Conservation (phyloP, 805 yeast species). For the Candida michaelii region DNA sequence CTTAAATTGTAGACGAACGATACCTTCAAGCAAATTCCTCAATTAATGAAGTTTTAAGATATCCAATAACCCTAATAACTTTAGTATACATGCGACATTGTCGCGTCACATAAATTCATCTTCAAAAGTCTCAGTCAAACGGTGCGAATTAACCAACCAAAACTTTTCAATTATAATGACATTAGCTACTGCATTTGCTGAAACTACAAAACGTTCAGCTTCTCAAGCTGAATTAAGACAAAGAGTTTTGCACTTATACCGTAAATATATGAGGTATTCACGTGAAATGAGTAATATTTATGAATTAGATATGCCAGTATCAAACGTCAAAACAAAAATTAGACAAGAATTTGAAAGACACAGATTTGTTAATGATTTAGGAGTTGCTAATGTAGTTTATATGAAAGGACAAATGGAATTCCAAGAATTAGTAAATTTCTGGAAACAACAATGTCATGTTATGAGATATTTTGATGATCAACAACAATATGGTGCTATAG, state of each 20-base stretch:
- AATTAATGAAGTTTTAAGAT: no score
- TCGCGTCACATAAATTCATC: not conserved
- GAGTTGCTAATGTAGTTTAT: constrained; percentile 64
- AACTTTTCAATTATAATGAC: constrained; percentile 40
- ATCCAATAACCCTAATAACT: not conserved
- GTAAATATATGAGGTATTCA: constrained; percentile 65
- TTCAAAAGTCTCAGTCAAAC: not conserved
- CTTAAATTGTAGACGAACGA: no score
- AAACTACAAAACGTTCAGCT: constrained; percentile 68
- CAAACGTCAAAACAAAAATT: constrained; percentile 75
- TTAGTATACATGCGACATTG: not conserved
- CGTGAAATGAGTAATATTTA: constrained; percentile 61
- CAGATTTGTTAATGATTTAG: constrained; percentile 67
- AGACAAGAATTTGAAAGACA: constrained; percentile 90
- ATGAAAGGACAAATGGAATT: constrained; percentile 90
- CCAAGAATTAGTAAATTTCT: constrained; percentile 83
- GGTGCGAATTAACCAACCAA: constrained; percentile 23
- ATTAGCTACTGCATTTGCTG: constrained; percentile 80
- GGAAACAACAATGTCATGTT: constrained; percentile 88
- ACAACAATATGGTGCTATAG: constrained; percentile 53
- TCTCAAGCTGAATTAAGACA: constrained; percentile 58
- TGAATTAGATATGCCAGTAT: constrained; percentile 74
- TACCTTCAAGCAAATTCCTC: no score
- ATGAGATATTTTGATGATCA: constrained; percentile 77
- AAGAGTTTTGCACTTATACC: constrained; percentile 69